These are phyloP conservation scores for Tolypocladium album DNA, from an alignment of 2,329 filamentous ascomycete species.

Conservation along the genomic window DNA sequence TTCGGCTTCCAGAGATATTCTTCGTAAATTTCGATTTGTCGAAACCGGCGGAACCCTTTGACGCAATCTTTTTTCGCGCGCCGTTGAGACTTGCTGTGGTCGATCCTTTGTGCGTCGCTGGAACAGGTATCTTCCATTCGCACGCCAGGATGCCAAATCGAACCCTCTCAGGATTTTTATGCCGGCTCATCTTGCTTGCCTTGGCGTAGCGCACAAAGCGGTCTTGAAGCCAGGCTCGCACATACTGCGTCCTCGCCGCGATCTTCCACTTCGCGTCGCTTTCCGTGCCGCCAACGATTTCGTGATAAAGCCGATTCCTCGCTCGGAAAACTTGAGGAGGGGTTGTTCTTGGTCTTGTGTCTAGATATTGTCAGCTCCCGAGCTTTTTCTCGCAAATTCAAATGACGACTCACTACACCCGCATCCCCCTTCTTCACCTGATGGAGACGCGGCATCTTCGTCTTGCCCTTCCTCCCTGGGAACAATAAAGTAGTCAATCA, in stretches of 20 bases:
- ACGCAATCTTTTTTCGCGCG: not conserved
- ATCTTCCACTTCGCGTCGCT: slow-evolving; percentile 22
- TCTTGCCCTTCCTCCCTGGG: slow-evolving; percentile 10
- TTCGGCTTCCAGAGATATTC: not conserved
- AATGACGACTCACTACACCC: not conserved
- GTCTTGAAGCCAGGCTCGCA: slow-evolving; percentile 25
- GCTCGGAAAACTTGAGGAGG: slow-evolving; percentile 6
- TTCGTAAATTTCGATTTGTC: not conserved
- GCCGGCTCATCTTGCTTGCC: slow-evolving; percentile 18
- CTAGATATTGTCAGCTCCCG: not conserved
- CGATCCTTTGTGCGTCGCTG: not conserved
- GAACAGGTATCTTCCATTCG: slow-evolving; percentile 22
- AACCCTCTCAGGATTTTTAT: slow-evolving; percentile 23
- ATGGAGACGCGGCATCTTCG: not conserved
- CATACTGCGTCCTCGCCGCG: slow-evolving; percentile 21
- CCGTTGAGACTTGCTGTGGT: not conserved
- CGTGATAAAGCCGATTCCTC: slow-evolving; percentile 8
- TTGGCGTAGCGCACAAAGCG: slow-evolving; percentile 26
- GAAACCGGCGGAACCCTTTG: not conserved
- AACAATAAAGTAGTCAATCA: slow-evolving; percentile 31
- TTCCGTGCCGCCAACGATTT: slow-evolving; percentile 19
- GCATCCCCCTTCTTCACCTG: not conserved
- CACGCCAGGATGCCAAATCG: slow-evolving; percentile 30
- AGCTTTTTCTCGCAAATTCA: not conserved
- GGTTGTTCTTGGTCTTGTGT: not conserved